Evolutionary conservation across 1,284 basidiomycete genomes (phyloP), one percentile per base, ranked within the genome.

Genomic region (Ganoderma sinense): DNA sequence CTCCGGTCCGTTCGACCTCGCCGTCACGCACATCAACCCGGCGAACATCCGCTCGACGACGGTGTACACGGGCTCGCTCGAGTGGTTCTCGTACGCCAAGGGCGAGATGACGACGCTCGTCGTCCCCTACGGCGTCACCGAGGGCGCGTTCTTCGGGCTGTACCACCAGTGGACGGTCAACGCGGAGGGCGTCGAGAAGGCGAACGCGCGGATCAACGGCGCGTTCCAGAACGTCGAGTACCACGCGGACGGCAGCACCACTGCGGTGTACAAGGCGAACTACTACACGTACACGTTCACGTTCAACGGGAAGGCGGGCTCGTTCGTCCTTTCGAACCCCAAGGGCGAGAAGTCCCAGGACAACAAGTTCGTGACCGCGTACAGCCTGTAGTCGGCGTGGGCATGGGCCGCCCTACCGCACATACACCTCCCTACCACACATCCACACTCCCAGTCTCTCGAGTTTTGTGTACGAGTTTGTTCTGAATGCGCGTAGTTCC

Each of bases 91-190:
- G 20, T 65, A 68, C 36, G 67, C 67, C 11, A 39, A 31, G 23
- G 33, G 53, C 31, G 67, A 68, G 67, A 64, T 68, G 67, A 45
- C 59, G 39, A 65, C 67, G 20, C 62, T 68, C 67, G 67, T 64
- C 40, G 31, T 64, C 13, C 62, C 67, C n/a, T 29, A 39, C 36
- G 67, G 67, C 55, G 41, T 68, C 16, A 20, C 53, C 7, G 41
- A 64, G 18, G 62, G 62, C 26, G 29, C 16, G 18, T 63, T 55
- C 31, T 64, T 68, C 39, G 67, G 67, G n/a, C 43, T 68, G 18
- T 68, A 68, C 33, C 33, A 45, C 40, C 20, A 68, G 56, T 68
- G 67, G 67, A 65, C 62, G 13, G 45, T 33, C 29, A 55, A 65
- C 62, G 62, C n/a, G 6, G 7, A 53, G 4, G 67, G 53, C 11